These are phyloP conservation scores for Phyllosticta ampelicida DNA, from an alignment of 2,329 filamentous ascomycete genomes.

Conservation along the genomic window DNA sequence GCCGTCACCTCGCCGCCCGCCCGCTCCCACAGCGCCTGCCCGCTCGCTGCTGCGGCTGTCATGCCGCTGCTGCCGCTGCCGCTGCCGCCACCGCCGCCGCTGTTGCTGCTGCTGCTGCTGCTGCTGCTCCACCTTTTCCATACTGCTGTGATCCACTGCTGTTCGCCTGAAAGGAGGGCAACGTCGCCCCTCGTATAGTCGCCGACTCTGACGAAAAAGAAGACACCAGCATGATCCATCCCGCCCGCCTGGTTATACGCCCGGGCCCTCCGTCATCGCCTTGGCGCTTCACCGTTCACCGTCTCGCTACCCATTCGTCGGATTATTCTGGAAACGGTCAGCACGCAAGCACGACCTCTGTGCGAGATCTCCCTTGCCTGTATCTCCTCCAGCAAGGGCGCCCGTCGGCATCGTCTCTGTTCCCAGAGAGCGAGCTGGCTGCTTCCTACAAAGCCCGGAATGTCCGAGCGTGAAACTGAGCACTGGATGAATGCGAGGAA, in stretches of 20 bases:
- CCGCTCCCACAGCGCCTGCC: not conserved
- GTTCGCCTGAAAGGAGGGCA: too few relatives aligned
- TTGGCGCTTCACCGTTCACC: not conserved
- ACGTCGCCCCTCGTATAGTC: not conserved
- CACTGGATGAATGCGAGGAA: not conserved
- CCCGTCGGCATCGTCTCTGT: too few relatives aligned
- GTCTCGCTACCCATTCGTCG: not conserved
- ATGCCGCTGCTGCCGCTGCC: not conserved
- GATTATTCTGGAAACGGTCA: not conserved
- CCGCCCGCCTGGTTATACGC: not conserved
- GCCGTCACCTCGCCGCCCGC: not conserved
- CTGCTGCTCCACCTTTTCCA: not conserved
- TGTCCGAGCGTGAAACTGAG: not conserved
- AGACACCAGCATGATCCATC: not conserved
- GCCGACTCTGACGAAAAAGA: not conserved
- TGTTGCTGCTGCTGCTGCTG: not conserved
- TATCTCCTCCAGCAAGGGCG: not conserved
- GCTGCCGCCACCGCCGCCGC: too few relatives aligned
- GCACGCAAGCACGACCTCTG: not conserved
- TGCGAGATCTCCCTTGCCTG: not conserved
- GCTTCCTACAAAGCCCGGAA: too few relatives aligned
- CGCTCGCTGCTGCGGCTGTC: not conserved
- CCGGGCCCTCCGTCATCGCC: not conserved
- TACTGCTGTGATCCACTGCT: too few relatives aligned
- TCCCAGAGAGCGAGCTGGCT: too few relatives aligned